Percentiles rank a stretch among this genome's conserved stretches.
These are phyloP conservation scores for Tranzscheliella williamsii DNA, from an alignment of 1,284 basidiomycete species.

Conservation along the genomic window DNA sequence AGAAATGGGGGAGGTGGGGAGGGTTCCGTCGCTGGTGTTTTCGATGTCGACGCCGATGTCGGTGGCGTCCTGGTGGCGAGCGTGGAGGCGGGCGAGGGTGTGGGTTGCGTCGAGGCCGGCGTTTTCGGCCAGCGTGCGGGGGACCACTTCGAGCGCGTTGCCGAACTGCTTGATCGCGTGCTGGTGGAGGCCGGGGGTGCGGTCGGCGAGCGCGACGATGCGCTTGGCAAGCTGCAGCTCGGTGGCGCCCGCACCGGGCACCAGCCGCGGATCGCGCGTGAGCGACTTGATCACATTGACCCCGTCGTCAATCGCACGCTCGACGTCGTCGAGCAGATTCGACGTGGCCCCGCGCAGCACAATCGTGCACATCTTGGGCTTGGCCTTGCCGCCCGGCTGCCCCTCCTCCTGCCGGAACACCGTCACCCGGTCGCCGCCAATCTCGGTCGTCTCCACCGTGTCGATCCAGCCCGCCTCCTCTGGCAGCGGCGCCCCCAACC, in stretches of 20 bases:
- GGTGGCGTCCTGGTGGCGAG: conserved; percentile 72
- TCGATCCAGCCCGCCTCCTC: conserved; percentile 96
- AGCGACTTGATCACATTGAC: conserved; percentile 95
- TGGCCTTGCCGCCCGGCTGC: conserved; percentile 55
- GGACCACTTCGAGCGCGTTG: conserved; percentile 86
- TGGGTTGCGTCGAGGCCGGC: conserved; percentile 93
- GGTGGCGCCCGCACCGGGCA: conserved; percentile 90
- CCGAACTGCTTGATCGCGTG: conserved; percentile 92
- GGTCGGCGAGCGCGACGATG: conserved; percentile 82
- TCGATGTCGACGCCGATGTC: conserved; percentile 88
- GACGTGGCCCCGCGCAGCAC: conserved; percentile 77
- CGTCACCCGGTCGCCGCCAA: conserved; percentile 96
- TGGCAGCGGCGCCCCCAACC: conserved; percentile 89
- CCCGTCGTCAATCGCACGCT: conserved; percentile 94
- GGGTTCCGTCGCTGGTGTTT: conserved; percentile 43
- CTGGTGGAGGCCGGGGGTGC: conserved; percentile 86
- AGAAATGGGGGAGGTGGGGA: conserved; percentile 39
- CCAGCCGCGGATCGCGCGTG: conserved; percentile 83
- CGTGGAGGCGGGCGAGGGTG: conserved; percentile 82
- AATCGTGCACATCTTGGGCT: conserved; percentile 57
- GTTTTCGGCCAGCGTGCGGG: conserved; percentile 92
- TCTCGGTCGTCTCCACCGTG: conserved; percentile 90
- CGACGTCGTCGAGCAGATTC: conserved; percentile 91
- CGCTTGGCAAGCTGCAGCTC: conserved; percentile 87
- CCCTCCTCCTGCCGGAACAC: conserved; percentile 78